phyloP scores from a whole-genome alignment of 108 stramenopile genomes.

The Pinguiococcus pyrenoidosus region DNA sequence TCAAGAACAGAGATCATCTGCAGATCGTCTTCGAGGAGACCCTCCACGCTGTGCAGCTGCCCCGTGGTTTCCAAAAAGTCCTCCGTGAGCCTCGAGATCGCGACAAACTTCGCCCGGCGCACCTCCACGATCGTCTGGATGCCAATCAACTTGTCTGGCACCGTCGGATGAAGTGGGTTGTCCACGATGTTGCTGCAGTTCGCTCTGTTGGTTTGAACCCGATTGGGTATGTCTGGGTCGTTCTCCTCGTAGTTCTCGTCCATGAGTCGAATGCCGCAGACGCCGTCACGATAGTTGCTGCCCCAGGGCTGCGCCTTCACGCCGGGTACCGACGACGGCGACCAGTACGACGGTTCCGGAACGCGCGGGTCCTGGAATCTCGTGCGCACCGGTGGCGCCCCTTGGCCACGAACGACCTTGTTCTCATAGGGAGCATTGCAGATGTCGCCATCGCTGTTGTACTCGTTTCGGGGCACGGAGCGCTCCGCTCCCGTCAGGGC shows the following conservation, averaged over 20 bases:
- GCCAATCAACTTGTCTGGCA: conserved; percentile 62
- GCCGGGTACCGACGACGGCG: conserved; percentile 53
- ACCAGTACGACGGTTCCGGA: conserved; percentile 52
- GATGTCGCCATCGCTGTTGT: conserved; percentile 46
- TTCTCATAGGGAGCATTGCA: conserved; percentile 55
- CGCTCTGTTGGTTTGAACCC: conserved; percentile 20
- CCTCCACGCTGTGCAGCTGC: conserved; percentile 9
- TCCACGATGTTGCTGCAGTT: conserved; percentile 64
- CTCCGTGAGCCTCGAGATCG: conserved; percentile 50
- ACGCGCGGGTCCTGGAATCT: conserved; percentile 56
- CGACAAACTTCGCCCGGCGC: conserved; percentile 58
- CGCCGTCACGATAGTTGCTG: conserved; percentile 57
- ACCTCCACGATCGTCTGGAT: conserved; percentile 30
- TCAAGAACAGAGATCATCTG: conserved; percentile 33
- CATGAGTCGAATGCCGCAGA: conserved; percentile 47
- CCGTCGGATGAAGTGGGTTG: conserved; percentile 56
- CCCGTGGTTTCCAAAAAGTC: conserved; percentile 57
- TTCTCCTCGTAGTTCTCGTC: conserved; percentile 42
- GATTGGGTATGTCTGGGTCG: conserved; percentile 32
- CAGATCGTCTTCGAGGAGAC: not conserved
- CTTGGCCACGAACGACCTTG: conserved; percentile 55
- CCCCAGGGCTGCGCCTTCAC: conserved; percentile 62
- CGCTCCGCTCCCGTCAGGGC: conserved; percentile 38
- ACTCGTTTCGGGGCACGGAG: conserved; percentile 32
- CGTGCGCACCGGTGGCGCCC: conserved; percentile 40